Conservation (phyloP, 371 early-diverging fungal genomes). For the Dinochytrium kinnereticum region DNA sequence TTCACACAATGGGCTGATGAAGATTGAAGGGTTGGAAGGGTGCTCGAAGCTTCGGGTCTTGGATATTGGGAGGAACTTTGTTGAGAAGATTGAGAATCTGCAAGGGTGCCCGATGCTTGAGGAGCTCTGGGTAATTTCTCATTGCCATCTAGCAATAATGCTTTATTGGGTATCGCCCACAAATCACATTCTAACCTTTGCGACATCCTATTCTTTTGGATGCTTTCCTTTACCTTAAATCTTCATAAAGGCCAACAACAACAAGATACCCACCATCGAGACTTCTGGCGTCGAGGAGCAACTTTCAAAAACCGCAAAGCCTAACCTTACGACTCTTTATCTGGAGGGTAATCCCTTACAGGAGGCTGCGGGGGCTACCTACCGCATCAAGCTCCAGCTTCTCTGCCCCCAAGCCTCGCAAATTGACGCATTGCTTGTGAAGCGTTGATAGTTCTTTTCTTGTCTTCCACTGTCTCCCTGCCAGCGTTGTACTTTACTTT, state of each 20-base stretch:
- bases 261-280: conserved; percentile 78
- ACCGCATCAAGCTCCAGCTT: conserved; percentile 87
- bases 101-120: conserved; percentile 71
- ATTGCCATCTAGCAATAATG: background rate
- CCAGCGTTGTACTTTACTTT: background rate
- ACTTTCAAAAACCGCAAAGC: conserved; percentile 50
- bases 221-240: no score
- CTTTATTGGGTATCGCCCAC: no score
- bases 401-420: conserved; percentile 85
- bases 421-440: conserved; percentile 79
- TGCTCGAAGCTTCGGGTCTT: conserved; percentile 75
- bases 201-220: no score
- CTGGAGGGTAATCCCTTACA: conserved; percentile 95
- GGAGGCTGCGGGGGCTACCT: conserved; percentile 72
- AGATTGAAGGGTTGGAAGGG: conserved; percentile 78
- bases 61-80: conserved; percentile 83
- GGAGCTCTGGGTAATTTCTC: conserved; percentile 86
- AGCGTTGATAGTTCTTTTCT: background rate
- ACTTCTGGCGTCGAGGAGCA: conserved; percentile 77
- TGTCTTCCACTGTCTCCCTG: background rate
- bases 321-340: conserved; percentile 80
- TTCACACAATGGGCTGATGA: conserved; percentile 84
- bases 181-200: no score
- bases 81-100: conserved; percentile 80
- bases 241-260: conserved; percentile 72